Base-by-base conservation (phyloP, 2,329 filamentous ascomycete genomes). In the Cercospora brassicicola region DNA sequence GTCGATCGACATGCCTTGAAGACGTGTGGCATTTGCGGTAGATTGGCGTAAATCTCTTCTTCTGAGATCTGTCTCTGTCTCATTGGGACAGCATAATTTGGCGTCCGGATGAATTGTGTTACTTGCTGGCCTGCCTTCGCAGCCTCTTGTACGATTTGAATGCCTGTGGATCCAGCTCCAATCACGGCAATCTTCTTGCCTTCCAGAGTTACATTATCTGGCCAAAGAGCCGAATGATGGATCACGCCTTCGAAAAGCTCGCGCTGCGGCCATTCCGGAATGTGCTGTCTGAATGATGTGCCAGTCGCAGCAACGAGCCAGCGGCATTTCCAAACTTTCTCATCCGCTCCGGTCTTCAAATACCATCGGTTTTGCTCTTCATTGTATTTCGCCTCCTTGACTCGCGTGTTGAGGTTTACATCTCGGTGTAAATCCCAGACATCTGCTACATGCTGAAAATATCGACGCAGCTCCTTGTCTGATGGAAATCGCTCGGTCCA, bases 61-160 rank as follows among this genome's bases (percentile, higher is more conserved):
- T 75, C 77, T 0, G 82, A 83, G 33, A 89, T 78, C 1, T 78
- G 48, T 4, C 81, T 78, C 65, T 84, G 83, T 4, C 83, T 81
- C 86, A 91, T 89, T 0, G 88, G 88, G 1, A 91, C 73, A 0
- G 86, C 87, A 4, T 89, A 80, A 67, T 90, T 91, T 0, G 89
- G 89, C 0, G 88, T 90, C 11, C 89, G 83, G 73, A 90, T 87
- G 76, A 90, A 90, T 26, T 90, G 86, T 0, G 80, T 83, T 0
- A 91, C 76, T 2, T 75, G 79, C 1, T 59, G 62, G 9, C 72
- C 73, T 23, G 75, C 72, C 39, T 76, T 76, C 5, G 73, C 71
- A 11, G 71, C 68, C 42, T 77, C 74, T 28, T 77, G 76, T 6
- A 74, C 71, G 8, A 75, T 71, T 53, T 82, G 81, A 8, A 82